Evolutionary conservation across 148 eudicot species (phyloP).

Genomic region (Selenicereus undatus): DNA sequence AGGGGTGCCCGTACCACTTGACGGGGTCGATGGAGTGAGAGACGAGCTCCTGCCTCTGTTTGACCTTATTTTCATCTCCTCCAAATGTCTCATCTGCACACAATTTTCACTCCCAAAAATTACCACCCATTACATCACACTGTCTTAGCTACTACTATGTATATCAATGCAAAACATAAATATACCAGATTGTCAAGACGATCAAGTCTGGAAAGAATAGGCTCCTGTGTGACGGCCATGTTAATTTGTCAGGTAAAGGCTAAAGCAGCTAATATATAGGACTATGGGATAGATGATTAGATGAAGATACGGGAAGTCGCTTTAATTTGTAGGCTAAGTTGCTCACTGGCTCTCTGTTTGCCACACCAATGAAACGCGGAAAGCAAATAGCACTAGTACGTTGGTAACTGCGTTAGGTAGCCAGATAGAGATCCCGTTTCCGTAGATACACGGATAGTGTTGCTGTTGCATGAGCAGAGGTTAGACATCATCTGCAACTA

Average conservation of each 20-base stretch:
- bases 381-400: no score
- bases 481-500: not conserved
- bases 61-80: not conserved
- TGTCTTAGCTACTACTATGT: no score
- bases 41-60: not conserved
- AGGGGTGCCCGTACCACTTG: not conserved
- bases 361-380: no score
- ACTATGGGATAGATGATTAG: not conserved
- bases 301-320: not conserved
- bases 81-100: constrained; percentile 1
- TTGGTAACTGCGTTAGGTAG: no score
- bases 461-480: not conserved
- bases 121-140: no score
- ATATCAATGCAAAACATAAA: not conserved
- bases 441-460: not conserved
- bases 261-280: not conserved
- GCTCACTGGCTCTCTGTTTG: no score
- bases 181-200: constrained; percentile 1
- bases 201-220: constrained; percentile 1
- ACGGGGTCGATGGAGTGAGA: not conserved
- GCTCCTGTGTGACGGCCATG: not conserved
- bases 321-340: no score
- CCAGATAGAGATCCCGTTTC: no score
- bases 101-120: not conserved
- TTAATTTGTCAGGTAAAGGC: no score